phyloP scores from a whole-genome alignment of 768 basidiomycete genomes.

The Boletus vermiculosoides region DNA sequence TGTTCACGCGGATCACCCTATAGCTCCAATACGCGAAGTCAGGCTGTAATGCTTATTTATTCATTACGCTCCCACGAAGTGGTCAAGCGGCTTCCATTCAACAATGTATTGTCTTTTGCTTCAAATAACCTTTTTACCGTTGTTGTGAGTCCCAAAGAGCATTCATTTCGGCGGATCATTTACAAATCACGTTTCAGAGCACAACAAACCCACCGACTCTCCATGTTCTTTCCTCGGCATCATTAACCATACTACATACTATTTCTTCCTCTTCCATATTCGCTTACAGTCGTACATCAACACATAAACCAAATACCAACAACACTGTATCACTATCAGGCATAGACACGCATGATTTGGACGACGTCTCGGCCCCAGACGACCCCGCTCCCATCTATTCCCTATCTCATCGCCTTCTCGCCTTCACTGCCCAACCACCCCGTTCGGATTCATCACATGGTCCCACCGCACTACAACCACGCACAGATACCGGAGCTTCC shows the following conservation, averaged over 20 bases:
- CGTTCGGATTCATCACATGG: conserved; percentile 23
- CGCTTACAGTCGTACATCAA: conserved; percentile 40
- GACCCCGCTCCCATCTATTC: conserved; percentile 54
- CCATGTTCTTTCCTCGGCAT: conserved; percentile 54
- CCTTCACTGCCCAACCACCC: conserved; percentile 47
- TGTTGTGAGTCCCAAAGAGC: conserved; percentile 45
- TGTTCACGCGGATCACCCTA: conserved; percentile 2
- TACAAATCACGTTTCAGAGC: conserved; percentile 40
- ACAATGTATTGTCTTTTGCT: conserved; percentile 43
- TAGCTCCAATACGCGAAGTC: conserved; percentile 27
- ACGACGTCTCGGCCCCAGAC: conserved; percentile 15
- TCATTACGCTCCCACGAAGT: conserved; percentile 49
- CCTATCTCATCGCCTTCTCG: conserved; percentile 61
- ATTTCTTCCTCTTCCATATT: conserved; percentile 48
- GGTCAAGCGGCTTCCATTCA: conserved; percentile 46
- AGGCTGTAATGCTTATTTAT: conserved; percentile 40
- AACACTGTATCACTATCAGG: conserved; percentile 41
- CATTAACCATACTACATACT: conserved; percentile 50
- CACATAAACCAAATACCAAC: conserved; percentile 35
- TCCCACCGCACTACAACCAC: conserved; percentile 17
- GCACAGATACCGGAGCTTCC: conserved; percentile 25
- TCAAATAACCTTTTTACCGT: conserved; percentile 51
- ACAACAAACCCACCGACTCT: conserved; percentile 55
- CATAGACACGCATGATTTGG: conserved; percentile 28
- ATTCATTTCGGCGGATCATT: background rate